Conservation (phyloP, 2,329 filamentous ascomycete species). For the Ambrosiella xylebori region DNA sequence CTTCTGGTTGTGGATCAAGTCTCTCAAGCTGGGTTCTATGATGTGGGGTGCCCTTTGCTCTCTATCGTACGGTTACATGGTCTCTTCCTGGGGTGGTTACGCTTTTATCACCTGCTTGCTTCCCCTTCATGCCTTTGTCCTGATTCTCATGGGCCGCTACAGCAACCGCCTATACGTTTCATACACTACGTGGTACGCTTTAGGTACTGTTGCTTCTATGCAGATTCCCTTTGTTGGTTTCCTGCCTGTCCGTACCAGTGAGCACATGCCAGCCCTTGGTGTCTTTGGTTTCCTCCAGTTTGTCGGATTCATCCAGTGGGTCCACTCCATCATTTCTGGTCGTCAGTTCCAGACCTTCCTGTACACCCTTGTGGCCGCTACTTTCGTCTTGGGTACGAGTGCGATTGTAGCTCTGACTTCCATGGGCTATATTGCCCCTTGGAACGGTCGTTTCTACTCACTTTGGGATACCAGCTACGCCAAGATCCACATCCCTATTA, state of each 20-base stretch:
- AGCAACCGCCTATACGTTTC: slow-evolving; percentile 87
- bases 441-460: slow-evolving; percentile 97
- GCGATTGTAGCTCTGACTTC: slow-evolving; percentile 77
- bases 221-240: slow-evolving; percentile 98
- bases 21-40: slow-evolving; percentile 86
- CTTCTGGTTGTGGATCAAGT: slow-evolving; percentile 98
- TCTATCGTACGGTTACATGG: slow-evolving; percentile 99
- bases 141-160: slow-evolving; percentile 93
- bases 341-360: slow-evolving; percentile 91
- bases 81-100: slow-evolving; percentile 97
- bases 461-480: slow-evolving; percentile 97
- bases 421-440: slow-evolving; percentile 83
- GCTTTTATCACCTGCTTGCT: slow-evolving; percentile 98
- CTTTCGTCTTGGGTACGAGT: slow-evolving; percentile 56
- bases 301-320: slow-evolving; percentile 78
- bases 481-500: slow-evolving; percentile 98
- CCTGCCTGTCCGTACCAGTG: slow-evolving; percentile 85
- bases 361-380: slow-evolving; percentile 52
- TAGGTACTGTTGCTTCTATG: slow-evolving; percentile 94
- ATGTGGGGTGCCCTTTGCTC: slow-evolving; percentile 92
- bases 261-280: slow-evolving; percentile 96
- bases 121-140: slow-evolving; percentile 80
- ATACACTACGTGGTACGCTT: slow-evolving; percentile 95
- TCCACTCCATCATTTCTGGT: slow-evolving; percentile 72
- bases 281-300: slow-evolving; percentile 93